phyloP scores from a whole-genome alignment of 208 protist genomes.

The Borovskyia barvae region DNA sequence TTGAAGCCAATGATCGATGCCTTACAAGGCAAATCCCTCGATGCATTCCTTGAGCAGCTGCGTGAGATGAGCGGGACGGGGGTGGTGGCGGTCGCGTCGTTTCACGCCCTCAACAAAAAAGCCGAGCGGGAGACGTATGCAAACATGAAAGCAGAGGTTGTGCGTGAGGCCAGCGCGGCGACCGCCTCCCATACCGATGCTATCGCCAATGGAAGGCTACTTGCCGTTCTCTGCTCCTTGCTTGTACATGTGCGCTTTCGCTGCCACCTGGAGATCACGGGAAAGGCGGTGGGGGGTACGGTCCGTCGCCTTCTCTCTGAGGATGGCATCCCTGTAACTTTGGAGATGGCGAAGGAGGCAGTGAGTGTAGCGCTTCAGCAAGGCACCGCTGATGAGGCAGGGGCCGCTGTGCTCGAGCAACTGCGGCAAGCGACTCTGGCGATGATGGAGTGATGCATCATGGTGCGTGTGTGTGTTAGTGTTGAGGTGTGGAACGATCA shows the following conservation, averaged over 20 bases:
- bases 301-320: conserved; percentile 42
- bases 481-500: too few species aligned
- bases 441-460: background rate
- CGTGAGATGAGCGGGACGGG: conserved; percentile 45
- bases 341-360: conserved; percentile 31
- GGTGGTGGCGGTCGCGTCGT: conserved; percentile 55
- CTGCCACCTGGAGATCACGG: conserved; percentile 58
- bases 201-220: conserved; percentile 36
- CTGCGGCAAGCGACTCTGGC: conserved; percentile 30
- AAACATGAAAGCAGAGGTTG: conserved; percentile 25
- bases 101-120: conserved; percentile 72
- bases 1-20: conserved; percentile 44
- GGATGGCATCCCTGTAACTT: conserved; percentile 13
- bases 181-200: conserved; percentile 34
- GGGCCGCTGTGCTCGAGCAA: conserved; percentile 30
- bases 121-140: conserved; percentile 53
- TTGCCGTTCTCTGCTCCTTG: conserved; percentile 50
- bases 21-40: conserved; percentile 42
- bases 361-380: conserved; percentile 40
- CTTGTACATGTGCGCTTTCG: conserved; percentile 46
- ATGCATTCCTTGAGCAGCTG: conserved; percentile 36
- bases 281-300: conserved; percentile 55
- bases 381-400: conserved; percentile 20
- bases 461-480: background rate
- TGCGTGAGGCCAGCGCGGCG: conserved; percentile 14